Base-by-base conservation (phyloP, 2,329 filamentous ascomycete genomes). In the Aspergillus pseudoterreus region DNA sequence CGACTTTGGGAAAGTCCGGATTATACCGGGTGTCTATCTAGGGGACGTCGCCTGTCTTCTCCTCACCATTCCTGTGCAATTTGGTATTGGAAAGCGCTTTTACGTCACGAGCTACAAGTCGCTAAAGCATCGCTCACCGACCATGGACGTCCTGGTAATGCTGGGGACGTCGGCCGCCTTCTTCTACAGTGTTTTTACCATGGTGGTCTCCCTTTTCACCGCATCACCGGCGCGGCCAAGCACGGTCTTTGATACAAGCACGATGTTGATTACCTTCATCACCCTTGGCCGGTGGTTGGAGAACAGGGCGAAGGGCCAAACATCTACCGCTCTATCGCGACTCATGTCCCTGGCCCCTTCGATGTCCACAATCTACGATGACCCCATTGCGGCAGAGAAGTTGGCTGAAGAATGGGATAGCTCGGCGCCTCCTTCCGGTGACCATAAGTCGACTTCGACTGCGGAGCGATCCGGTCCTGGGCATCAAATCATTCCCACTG, bases 241-340 rank as follows among this genome's bases (percentile, higher is more conserved):
- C 57, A 96, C 91, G 2, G 88, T 96, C 14, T 99, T 99, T 63
- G 94, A 99, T 66, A 99, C 94, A 1, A 96, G 92, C 72, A 96
- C 91, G 19, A 99, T 97, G 94, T 80, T 99, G 47, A 92, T 99
- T 69, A 96, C 91, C 0, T 97, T 99, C 68, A 90, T 96, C 69
- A 91, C 88, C 1, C 75, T 99, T 2, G 90, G 94, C 4, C 86
- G 94, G 33, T 99, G 88, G 75, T 75, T 99, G 15, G 94, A 99
- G 72, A 99, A 97, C 67, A 79, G 86, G 15, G 94, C 94, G 47
- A 99, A 97, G 75, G 94, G 94, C 0, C 90, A 97, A 73, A 99
- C 94, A 0, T 96, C 92, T 4, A 94, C 90, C 67, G 94, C 94
- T 0, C 81, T 99, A 2, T 97, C 92, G 6, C 83, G 86, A 21